Evolutionary conservation across 2,329 filamentous ascomycete genomes (phyloP), one percentile per base, ranked within the genome.

Genomic region (Plectosphaerella plurivora): DNA sequence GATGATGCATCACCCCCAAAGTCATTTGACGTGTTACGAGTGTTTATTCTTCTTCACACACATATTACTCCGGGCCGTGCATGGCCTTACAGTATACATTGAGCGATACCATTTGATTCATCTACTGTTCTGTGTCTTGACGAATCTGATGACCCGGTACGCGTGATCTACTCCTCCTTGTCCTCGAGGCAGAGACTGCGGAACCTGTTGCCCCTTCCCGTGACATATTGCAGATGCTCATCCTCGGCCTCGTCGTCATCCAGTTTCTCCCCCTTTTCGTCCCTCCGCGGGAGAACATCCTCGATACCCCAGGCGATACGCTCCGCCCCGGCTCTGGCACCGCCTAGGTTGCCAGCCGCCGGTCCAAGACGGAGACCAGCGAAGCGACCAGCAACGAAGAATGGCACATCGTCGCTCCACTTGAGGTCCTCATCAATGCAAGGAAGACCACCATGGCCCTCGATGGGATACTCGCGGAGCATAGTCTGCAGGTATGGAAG

Each of bases 351-450:
- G 1, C 81, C 82, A 1, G 86, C 87, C 1, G 84, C 87, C 11
- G 89, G 88, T 0, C 89, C 88, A 0, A 93, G 69, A 52, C 83
- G 77, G 58, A 93, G 65, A 1, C 78, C 82, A 0, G 86, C 88
- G 36, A 92, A 69, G 50, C 83, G 75, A 2, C 87, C 89, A 0
- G 85, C 84, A 53, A 89, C 68, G 61, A 91, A 92, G 1, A 91
- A 67, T 1, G 89, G 89, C 1, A 93, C 79, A n/a, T 82, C 82
- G 1, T 84, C 74, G 37, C 75, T 75, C 89, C 88, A 93, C 77
- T 86, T 87, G 55, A 93, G 71, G 60, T 93, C 88, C 42, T 92
- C 82, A 2, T 80, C 92, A 49, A 93, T 67, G 57, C 86, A 89
- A 0, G 89, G 89, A 18, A 91, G 71, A 0, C 89, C 89, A 4